Percentiles rank a stretch among this genome's conserved stretches.
These are phyloP conservation scores for Excoecaria agallocha DNA, from an alignment of 345 rosid genomes.

Conservation along the genomic window DNA sequence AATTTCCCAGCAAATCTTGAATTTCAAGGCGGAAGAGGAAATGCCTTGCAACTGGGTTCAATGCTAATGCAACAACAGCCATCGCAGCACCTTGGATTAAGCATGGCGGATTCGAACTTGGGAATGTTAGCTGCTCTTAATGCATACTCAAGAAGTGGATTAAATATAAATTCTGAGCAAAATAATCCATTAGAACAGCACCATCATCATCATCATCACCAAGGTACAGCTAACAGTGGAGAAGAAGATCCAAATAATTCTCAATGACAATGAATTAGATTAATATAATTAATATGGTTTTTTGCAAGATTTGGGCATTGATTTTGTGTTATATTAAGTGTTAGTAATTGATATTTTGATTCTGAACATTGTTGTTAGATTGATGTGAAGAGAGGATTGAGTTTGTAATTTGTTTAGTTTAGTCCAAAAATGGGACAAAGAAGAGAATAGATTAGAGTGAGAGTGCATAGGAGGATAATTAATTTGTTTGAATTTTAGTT, in stretches of 20 bases:
- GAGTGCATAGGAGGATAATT: constrained; percentile 49
- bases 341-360: constrained; percentile 14
- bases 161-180: constrained; percentile 45
- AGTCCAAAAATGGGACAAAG: constrained; percentile 35
- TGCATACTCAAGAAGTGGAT: constrained; percentile 54
- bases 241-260: constrained; percentile 59
- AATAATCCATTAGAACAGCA: constrained; percentile 43
- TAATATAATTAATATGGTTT: constrained; percentile 3
- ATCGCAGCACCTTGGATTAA: constrained; percentile 54
- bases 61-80: constrained; percentile 58
- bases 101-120: constrained; percentile 58
- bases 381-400: constrained; percentile 22
- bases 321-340: constrained; percentile 6
- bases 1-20: constrained; percentile 51
- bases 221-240: constrained; percentile 49
- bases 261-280: constrained; percentile 28
- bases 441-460: constrained; percentile 6
- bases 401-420: constrained; percentile 33
- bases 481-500: constrained; percentile 24
- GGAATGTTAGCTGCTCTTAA: constrained; percentile 74
- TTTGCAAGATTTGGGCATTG: constrained; percentile 32
- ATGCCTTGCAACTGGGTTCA: constrained; percentile 64
- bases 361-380: constrained; percentile 18
- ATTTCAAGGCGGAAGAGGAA: constrained; percentile 50
- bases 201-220: constrained; percentile 29